Evolutionary conservation across 2,329 filamentous ascomycete genomes (phyloP), one percentile per base, ranked within the genome.

Genomic region (Fusarium bulbicola): DNA sequence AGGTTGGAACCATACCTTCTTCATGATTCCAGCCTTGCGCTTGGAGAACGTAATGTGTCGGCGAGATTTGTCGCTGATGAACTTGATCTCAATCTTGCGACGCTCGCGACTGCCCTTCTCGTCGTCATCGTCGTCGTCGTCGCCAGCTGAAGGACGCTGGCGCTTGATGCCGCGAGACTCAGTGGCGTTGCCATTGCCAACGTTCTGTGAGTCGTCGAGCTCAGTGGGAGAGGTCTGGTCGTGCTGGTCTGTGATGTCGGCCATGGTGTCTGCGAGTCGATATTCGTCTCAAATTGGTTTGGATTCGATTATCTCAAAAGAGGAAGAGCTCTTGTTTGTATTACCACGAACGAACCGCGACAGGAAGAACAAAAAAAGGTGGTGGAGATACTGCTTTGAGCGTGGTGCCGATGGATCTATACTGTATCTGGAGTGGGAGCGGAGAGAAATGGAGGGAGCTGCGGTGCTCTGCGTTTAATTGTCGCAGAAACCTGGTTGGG

Each of bases 31-130:
- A 63, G 96, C 96, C 88, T 99, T 99, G 84, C 96, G 94, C 91
- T 99, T 99, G 78, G 95, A 98, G 84, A 99, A 98, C 80, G 96
- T 98, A 83, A 98, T 99, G 87, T 99, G 96, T 73, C 96, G 93
- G 86, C 96, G 95, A 86, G 95, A 98, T 88, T 99, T 99, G 86
- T 99, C 96, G 85, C 95, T 95, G 84, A 99, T 99, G 87, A 99
- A 99, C 90, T 99, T 99, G 87, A 99, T 99, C 86, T 99, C 96
- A 80, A 99, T 99, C 92, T 99, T 99, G 86, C 96, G 92, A 82
- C 96, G 92, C 90, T 98, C 96, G 84, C 96, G 95, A 81, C 95
- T 95, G 73, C 94, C 94, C 91, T 98, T 98, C 84, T 98, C 95
- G 78, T 97, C 95, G 78, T 98, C 95, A 75, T 98, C 96, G 75